Evolutionary conservation across 148 eudicot species (phyloP).

Genomic region (Rhododendron molle): DNA sequence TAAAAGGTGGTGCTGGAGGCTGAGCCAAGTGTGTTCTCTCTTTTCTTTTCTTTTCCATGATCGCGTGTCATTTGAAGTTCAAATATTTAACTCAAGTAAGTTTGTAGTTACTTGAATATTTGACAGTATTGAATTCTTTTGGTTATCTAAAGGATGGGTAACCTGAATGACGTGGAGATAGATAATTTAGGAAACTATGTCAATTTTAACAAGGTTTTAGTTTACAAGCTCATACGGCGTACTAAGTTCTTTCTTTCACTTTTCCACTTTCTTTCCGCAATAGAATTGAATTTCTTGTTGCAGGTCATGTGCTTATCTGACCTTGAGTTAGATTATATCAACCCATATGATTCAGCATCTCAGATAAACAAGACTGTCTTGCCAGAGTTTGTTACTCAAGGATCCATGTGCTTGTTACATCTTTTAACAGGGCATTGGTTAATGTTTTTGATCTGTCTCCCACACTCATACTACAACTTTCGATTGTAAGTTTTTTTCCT

Average conservation of each 20-base stretch:
- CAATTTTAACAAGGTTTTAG: not conserved
- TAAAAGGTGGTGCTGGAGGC: no score
- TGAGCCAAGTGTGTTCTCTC: not conserved
- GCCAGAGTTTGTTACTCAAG: slow-evolving; percentile 43
- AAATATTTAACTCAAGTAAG: not conserved
- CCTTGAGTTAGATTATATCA: slow-evolving; percentile 44
- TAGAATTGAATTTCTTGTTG: slow-evolving; percentile 7
- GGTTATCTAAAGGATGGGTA: not conserved
- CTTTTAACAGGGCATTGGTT: slow-evolving; percentile 45
- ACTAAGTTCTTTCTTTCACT: not conserved
- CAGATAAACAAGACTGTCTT: slow-evolving; percentile 33
- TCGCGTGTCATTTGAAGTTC: not conserved
- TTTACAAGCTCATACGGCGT: not conserved
- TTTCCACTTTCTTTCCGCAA: not conserved
- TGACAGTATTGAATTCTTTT: not conserved
- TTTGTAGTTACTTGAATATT: not conserved
- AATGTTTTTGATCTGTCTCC: slow-evolving; percentile 40
- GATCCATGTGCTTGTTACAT: slow-evolving; percentile 45
- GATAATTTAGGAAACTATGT: not conserved
- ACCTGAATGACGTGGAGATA: not conserved
- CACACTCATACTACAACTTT: slow-evolving; percentile 33
- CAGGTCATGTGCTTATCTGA: slow-evolving; percentile 55
- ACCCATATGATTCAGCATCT: slow-evolving; percentile 47
- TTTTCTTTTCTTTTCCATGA: not conserved
- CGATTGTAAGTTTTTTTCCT: slow-evolving; percentile 31